phyloP scores from a whole-genome alignment of 257 asterid genomes.

The Solanum medicagineum region DNA sequence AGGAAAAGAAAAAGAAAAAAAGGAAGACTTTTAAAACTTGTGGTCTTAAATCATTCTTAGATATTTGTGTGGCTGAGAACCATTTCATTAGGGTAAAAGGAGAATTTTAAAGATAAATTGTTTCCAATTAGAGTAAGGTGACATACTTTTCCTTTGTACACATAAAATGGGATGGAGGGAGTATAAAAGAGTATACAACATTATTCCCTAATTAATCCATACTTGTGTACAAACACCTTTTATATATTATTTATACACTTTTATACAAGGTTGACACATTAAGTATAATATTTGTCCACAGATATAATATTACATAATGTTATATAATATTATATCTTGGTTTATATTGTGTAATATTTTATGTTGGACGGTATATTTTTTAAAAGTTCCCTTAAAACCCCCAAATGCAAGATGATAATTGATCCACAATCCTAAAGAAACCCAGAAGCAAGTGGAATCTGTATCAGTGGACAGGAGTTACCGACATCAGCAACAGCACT shows the following conservation, averaged over 20 bases:
- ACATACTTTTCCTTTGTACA: no score
- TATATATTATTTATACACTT: not conserved
- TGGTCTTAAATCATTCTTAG: no score
- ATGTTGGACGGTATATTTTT: not conserved
- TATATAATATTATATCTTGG: no score
- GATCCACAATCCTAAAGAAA: not conserved
- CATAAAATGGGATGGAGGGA: no score
- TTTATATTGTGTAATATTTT: not conserved
- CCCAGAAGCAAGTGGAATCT: not conserved
- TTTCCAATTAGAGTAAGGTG: no score
- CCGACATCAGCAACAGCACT: not conserved
- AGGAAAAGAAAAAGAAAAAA: no score
- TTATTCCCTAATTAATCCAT: not conserved
- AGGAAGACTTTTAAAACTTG: no score
- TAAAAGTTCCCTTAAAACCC: not conserved
- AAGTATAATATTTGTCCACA: not conserved
- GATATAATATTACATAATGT: not conserved
- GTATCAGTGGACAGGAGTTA: not conserved
- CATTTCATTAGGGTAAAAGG: no score
- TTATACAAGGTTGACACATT: not conserved
- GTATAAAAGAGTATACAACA: not conserved
- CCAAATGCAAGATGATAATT: not conserved
- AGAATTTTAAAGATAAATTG: no score
- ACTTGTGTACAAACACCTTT: not conserved
- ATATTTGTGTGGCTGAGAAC: no score